These are phyloP conservation scores for Davidsoniella australis DNA, from an alignment of 2,329 filamentous ascomycete genomes.

Conservation along the genomic window DNA sequence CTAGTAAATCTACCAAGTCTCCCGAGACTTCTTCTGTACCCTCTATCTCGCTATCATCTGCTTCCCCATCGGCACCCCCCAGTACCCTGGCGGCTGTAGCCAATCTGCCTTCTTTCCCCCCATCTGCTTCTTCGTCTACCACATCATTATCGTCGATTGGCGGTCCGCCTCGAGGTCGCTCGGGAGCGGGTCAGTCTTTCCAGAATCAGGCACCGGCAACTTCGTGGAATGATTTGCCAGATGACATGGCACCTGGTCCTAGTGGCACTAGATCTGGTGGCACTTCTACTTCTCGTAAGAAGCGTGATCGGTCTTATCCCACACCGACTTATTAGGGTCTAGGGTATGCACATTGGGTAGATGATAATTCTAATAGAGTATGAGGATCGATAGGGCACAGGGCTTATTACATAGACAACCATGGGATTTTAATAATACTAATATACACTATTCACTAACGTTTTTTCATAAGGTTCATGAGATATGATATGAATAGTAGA, in stretches of 20 bases:
- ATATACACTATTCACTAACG: no score
- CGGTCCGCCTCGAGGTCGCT: conserved; percentile 16
- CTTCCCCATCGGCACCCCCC: conserved; percentile 12
- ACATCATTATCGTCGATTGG: conserved; percentile 17
- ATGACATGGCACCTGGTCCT: conserved; percentile 34
- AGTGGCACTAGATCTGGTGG: conserved; percentile 35
- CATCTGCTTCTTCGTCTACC: conserved; percentile 20
- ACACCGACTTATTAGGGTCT: conserved; percentile 35
- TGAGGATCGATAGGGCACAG: no score
- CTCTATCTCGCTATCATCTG: neutral
- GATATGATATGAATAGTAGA: neutral
- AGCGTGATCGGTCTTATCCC: conserved; percentile 44
- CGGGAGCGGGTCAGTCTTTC: conserved; percentile 28
- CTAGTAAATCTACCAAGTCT: conserved; percentile 14
- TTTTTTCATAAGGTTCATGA: neutral
- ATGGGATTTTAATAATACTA: no score
- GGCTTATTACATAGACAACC: no score
- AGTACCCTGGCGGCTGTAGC: conserved; percentile 9
- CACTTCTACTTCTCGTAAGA: conserved; percentile 36
- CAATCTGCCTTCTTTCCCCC: neutral
- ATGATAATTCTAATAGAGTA: no score
- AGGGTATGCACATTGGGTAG: neutral
- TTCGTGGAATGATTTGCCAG: conserved; percentile 50
- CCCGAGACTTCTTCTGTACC: conserved; percentile 10
- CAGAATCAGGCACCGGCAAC: conserved; percentile 41